Conservation (phyloP, 306 rosid genomes). For the Purshia tridentata region DNA sequence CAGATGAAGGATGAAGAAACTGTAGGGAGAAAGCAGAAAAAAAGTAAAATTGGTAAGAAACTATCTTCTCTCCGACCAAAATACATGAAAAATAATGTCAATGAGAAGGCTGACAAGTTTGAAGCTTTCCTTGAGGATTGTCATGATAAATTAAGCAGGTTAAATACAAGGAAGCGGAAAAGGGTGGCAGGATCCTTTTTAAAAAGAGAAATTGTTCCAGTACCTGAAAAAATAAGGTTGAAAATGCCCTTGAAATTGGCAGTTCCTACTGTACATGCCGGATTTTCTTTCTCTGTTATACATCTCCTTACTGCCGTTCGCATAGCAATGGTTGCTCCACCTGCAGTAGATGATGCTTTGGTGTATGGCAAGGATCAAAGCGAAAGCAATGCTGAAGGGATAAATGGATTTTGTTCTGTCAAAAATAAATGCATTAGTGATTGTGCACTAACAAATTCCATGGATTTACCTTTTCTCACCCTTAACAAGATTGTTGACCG, state of each 20-base stretch:
- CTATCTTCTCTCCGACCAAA: background rate
- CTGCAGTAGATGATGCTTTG: conserved; percentile 32
- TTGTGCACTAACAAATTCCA: background rate
- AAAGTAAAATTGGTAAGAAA: background rate
- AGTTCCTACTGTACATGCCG: conserved; percentile 18
- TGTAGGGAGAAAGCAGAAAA: conserved; percentile 4
- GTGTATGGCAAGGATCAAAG: background rate
- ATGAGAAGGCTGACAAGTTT: background rate
- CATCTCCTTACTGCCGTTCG: conserved; percentile 69
- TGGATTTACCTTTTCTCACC: conserved; percentile 36
- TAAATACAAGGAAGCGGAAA: background rate
- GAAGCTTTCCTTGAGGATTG: background rate
- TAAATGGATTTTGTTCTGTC: background rate
- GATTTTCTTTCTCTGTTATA: conserved; percentile 55
- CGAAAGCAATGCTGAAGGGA: background rate
- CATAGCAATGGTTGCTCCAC: conserved; percentile 52
- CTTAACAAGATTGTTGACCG: conserved; percentile 57
- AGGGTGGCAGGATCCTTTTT: background rate
- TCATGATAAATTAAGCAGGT: background rate
- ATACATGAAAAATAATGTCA: background rate
- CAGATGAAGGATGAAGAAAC: background rate
- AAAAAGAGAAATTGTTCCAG: background rate
- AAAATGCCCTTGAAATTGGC: conserved; percentile 24
- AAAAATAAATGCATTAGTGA: background rate
- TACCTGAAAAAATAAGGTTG: background rate